Base-by-base conservation (phyloP, 495 filamentous ascomycete species). In the Wilcoxina mikolae region DNA sequence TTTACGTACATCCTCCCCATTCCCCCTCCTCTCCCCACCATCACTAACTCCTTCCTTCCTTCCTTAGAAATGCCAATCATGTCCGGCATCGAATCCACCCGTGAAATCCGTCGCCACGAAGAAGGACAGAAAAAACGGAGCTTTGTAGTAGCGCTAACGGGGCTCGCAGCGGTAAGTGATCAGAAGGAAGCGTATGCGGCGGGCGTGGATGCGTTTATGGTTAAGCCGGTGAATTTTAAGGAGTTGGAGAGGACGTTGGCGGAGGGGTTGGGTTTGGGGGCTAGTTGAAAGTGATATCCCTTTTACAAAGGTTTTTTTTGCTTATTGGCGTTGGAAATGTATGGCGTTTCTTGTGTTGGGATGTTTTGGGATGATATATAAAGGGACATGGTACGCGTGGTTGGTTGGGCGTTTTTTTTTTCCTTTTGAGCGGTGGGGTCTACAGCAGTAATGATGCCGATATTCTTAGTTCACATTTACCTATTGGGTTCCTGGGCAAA, bases 201-300 rank as follows among this genome's bases (percentile, higher is more conserved):
- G 11, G 84, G 84, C 4, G 74, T 88, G 29, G 80, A 88, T 62
- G 62, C 83, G 12, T 87, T 85, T 62, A 69, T 87, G 57, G 85
- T 83, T 12, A 85, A 85, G 59, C 84, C 84, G 1, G 79, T 85
- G 20, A 61, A 57, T 20, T 60, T 75, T 55, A 66, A 67, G 50
- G 65, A 67, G 53, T 54, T 76, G 50, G 66, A 64, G 43, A 68
- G 56, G 47, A 57, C 55, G 31, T 31, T 65, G 46, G 12, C 9
- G 12, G 46, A 49, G 27, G 46, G 46, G 10, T 49, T 49, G 27
- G 23, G 43, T 46, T 46, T 46, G n/a, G 43, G 23, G n/a, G 43
- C n/a, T 17, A 24, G 20, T 39, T 39, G 35, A 39, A 39, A n/a
- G 35, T 39, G 1, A 39, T 39, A 39, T 39, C 35, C 35, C 4